Base-by-base conservation (phyloP, 2,329 filamentous ascomycete species). In the Aspergillus sp. region DNA sequence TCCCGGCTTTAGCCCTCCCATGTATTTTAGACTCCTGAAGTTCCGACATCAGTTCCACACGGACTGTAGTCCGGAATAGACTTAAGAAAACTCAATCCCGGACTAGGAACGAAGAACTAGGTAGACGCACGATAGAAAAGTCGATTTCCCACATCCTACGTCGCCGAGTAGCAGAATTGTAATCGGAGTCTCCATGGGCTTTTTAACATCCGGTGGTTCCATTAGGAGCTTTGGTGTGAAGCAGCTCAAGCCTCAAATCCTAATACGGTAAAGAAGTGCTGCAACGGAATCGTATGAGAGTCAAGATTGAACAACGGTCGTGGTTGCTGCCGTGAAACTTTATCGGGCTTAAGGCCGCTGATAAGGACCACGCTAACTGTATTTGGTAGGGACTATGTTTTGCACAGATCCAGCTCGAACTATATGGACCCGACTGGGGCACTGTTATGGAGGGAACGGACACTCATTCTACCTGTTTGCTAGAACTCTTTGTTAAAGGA, bases 91-190 rank as follows among this genome's bases (percentile, higher is more conserved):
- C 39, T 20, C n/a, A 44, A 22, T 6, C 22, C 22, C 15, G 13
- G n/a, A 3, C 22, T 17, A n/a, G 13, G 4, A 5, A 34, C 4
- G 24, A 3, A 17, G 13, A 20, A 24, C 7, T 9, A 49, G 48
- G 26, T 52, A 44, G 43, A 80, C 83, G 70, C 76, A 86, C 82
- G 84, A 83, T 60, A 87, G 71, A 61, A 87, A 86, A 9, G 83
- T 85, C 50, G 84, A 84, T 71, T 87, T 87, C 56, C 85, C 85
- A 45, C 85, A 83, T 50, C 81, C 83, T 38, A 78, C 67, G 57
- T 86, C 84, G 52, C 85, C 85, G 2, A 87, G 74, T 15, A 87
- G 73, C 6, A 87, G 76, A 49, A 87, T 60, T 4, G 69, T 74
- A 24, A 74, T 71, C 17, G 66, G 66, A n/a, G 56, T 61, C 18